Conservation (phyloP, 2,329 filamentous ascomycete genomes). For the Coniella lustricola region DNA sequence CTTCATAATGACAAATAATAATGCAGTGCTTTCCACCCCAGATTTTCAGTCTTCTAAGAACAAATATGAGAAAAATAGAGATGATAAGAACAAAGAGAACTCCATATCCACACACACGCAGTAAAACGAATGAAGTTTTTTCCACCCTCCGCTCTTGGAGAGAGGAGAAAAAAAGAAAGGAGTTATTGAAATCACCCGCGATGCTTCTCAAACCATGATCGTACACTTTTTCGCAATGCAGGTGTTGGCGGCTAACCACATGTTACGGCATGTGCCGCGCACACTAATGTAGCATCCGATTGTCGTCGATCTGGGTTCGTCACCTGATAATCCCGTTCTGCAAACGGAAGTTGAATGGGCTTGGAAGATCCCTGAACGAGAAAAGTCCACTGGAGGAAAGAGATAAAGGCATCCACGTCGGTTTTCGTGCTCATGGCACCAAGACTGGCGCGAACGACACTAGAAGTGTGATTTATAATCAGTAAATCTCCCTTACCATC, state of each 20-base stretch:
- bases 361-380: slow-evolving; percentile 18
- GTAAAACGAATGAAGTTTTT: no score
- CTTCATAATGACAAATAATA: no score
- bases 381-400: slow-evolving; percentile 37
- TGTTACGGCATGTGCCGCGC: not conserved
- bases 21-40: no score
- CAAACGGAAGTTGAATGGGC: not conserved
- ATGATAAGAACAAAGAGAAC: no score
- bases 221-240: not conserved
- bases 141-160: no score
- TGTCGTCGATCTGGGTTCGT: not conserved
- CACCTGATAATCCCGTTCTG: not conserved
- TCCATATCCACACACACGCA: no score
- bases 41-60: no score
- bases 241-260: not conserved
- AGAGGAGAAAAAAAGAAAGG: no score
- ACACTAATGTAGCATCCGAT: slow-evolving; percentile 1
- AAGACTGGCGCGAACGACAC: slow-evolving; percentile 53
- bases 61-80: no score
- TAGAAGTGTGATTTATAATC: slow-evolving; percentile 18
- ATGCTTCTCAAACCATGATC: no score
- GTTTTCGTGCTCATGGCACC: slow-evolving; percentile 53
- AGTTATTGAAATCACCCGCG: no score
- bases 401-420: slow-evolving; percentile 44
- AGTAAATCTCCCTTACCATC: not conserved